Base-by-base conservation (phyloP, 208 protist species). In the Trypanosoma scelopori region DNA sequence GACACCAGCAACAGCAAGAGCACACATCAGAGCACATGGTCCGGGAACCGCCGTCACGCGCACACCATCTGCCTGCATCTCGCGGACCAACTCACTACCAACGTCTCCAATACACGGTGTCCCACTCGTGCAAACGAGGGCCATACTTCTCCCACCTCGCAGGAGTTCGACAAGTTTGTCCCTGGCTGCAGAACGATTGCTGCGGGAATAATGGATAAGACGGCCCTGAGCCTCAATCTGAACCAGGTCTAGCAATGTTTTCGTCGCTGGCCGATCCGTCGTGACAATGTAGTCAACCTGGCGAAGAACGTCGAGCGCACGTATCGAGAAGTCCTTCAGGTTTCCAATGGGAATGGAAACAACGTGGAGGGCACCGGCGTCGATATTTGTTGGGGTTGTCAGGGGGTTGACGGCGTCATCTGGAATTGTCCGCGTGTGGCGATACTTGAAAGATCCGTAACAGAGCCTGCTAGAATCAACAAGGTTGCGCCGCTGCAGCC, bases 281-380 rank as follows among this genome's bases (percentile, higher is more conserved):
- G 87, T 93, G 27, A 94, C 67, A 51, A 97, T 93, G 87, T 97
- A 97, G 66, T 97, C 91, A 16, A 94, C 88, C 6, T 83, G 71
- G 18, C 76, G 76, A 46, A 97, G 78, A 45, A 94, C 80, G 35
- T 97, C 88, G 23, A 97, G 61, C 11, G 87, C 81, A 23, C 91
- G 88, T 37, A 91, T 71, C 23, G 85, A 81, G 76, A 97, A 94
- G 76, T 97, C 91, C 46, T 97, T 97, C 27, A 97, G 57, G 64
- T 97, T 97, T 25, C 91, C 91, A 69, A 97, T 94, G 13, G 91
- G 91, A n/a, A 93, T 82, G 9, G 91, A 90, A 55, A 97, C 91
- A 46, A 97, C 74, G 62, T 97, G 87, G 28, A 97, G 72, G 3
- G 79, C 74, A 22, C 70, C 81, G 42, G 83, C 78, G 65, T 97